Conservation (phyloP, 2,329 filamentous ascomycete species). For the Talaromyces sp. region DNA sequence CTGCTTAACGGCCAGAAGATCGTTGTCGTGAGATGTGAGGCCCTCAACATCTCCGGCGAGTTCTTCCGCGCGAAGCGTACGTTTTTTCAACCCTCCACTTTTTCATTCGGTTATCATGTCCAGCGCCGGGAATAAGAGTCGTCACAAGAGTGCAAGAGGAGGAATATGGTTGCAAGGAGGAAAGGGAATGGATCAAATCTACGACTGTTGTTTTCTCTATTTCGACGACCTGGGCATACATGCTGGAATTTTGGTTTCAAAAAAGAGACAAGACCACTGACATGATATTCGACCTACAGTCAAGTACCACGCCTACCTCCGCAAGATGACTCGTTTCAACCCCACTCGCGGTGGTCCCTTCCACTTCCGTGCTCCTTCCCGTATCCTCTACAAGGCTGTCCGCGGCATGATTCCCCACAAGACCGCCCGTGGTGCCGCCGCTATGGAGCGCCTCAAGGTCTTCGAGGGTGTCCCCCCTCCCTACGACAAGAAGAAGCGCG, state of each 20-base stretch:
- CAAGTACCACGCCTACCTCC: constrained; percentile 99
- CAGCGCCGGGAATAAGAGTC: not conserved
- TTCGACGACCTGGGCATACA: not conserved
- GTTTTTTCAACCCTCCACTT: constrained; percentile 55
- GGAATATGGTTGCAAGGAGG: not conserved
- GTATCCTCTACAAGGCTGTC: constrained; percentile 99
- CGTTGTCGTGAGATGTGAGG: constrained; percentile 97
- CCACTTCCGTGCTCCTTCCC: constrained; percentile 98
- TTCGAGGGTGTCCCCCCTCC: constrained; percentile 99
- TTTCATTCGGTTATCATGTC: constrained; percentile 15
- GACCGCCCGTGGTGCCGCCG: constrained; percentile 94
- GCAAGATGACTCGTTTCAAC: constrained; percentile 99
- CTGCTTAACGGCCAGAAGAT: constrained; percentile 99
- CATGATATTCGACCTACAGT: constrained; percentile 62
- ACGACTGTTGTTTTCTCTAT: no score
- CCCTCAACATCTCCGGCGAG: constrained; percentile 99
- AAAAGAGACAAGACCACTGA: constrained; percentile 48
- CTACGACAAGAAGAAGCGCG: constrained; percentile 99
- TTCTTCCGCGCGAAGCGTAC: constrained; percentile 99
- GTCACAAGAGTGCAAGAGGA: not conserved
- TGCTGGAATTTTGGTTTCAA: not conserved
- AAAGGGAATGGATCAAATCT: constrained; percentile 6
- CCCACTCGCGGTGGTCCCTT: constrained; percentile 99
- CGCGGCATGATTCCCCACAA: constrained; percentile 99
- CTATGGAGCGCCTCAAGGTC: constrained; percentile 98